phyloP scores from a whole-genome alignment of 2,329 filamentous ascomycete genomes.

The Westerdykella ornata region DNA sequence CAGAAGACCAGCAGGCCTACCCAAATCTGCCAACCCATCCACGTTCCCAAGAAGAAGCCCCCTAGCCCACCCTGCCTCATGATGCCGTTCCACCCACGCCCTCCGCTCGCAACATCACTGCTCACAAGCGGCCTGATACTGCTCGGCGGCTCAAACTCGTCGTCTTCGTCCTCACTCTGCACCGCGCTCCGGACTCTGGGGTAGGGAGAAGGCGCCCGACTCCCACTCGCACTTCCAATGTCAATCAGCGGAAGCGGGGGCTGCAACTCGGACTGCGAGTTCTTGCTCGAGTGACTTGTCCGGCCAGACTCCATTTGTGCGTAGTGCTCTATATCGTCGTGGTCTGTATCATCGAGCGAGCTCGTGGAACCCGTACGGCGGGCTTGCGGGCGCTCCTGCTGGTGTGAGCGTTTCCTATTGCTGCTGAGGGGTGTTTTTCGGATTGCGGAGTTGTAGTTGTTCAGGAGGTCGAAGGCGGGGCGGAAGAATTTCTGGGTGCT shows the following conservation, averaged over 20 bases:
- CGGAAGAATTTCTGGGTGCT: conserved; percentile 26
- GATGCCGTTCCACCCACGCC: conserved; percentile 26
- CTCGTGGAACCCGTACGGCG: conserved; percentile 31
- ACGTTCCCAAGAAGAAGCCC: conserved; percentile 44
- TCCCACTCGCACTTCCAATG: conserved; percentile 31
- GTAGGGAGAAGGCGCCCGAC: conserved; percentile 42
- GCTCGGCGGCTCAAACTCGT: conserved; percentile 35
- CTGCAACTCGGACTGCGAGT: conserved; percentile 35
- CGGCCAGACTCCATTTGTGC: conserved; percentile 22
- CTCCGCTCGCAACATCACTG: conserved; percentile 25
- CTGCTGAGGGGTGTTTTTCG: conserved; percentile 1
- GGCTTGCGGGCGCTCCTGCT: conserved; percentile 7
- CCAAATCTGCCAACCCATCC: conserved; percentile 45
- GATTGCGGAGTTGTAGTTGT: conserved; percentile 19
- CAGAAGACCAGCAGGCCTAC: conserved; percentile 45
- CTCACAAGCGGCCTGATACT: conserved; percentile 37
- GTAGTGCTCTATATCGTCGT: conserved; percentile 31
- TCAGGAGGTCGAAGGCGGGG: conserved; percentile 33
- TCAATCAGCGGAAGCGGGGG: conserved; percentile 42
- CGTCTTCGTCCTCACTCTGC: conserved; percentile 45
- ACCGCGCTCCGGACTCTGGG: conserved; percentile 38
- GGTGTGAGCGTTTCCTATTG: conserved; percentile 11
- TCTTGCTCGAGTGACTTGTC: conserved; percentile 23
- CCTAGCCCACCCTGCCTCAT: conserved; percentile 42
- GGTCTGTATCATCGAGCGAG: conserved; percentile 36